Base-by-base conservation (phyloP, 495 filamentous ascomycete genomes). In the Aspergillus wentii region DNA sequence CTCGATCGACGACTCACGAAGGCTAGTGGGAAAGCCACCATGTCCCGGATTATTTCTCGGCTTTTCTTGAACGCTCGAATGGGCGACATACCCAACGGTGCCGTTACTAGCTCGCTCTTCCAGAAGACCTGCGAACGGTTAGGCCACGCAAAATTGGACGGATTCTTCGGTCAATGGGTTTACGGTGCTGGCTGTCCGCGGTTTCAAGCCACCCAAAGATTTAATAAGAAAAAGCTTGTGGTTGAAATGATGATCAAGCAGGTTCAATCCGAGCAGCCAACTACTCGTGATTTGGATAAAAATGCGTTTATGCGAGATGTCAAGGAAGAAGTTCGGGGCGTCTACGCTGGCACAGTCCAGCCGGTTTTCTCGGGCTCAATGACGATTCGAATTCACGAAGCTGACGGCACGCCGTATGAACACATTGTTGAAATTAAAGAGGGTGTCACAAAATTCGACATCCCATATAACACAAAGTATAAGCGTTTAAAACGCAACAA, bases 381-480 rank as follows among this genome's bases (percentile, higher is more conserved):
- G 85, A 97, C 92, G 1, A 85, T 99, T 48, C 78, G 94, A 30
- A 96, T 99, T 44, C 92, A 99, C 66, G 92, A 99, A 64, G 94
- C 92, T 17, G 94, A 99, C 56, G 92, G 92, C 11, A 97, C 94
- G 2, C 92, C 92, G 15, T 99, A 99, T 57, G 92, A 99, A 61
- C 92, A 99, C 54, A 94, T 95, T 47, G 86, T 95, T 17, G 85
- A 95, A 38, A 94, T 99, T 55, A 88, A 87, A 47, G 88, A 95
- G 38, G 79, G 80, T 6, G 70, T 76, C 26, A 85, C 81, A 5
- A 84, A 79, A 40, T 82, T 96, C 40, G 88, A 95, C 31, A 96
- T 99, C 40, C 89, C 91, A 10, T 99, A 99, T 53, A 97, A 97
- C 53, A 99, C 92, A 0, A 99, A 99, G 54, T 99, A 99, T 60